phyloP scores from a whole-genome alignment of 2,329 filamentous ascomycete genomes.

The Aphanoascus verrucosus region DNA sequence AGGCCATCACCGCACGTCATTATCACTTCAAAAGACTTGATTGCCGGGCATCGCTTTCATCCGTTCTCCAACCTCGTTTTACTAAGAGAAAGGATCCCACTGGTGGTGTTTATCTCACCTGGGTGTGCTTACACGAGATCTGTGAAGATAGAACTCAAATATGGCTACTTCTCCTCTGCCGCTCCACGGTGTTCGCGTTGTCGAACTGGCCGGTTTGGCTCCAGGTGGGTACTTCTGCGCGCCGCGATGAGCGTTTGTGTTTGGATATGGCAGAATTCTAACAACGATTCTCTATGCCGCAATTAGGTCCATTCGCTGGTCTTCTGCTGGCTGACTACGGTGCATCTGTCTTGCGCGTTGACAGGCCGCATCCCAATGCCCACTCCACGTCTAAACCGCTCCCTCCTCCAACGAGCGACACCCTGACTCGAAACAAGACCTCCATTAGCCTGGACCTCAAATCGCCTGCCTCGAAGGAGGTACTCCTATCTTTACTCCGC shows the following conservation, averaged over 20 bases:
- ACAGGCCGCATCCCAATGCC: slow-evolving; percentile 46
- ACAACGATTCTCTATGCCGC: not conserved
- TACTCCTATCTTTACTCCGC: slow-evolving; percentile 56
- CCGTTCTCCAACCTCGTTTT: not conserved
- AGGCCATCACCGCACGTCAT: not conserved
- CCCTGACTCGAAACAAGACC: slow-evolving; percentile 67
- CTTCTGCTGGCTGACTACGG: slow-evolving; percentile 83
- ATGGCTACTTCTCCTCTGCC: slow-evolving; percentile 13
- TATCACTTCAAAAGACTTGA: not conserved
- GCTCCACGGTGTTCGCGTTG: slow-evolving; percentile 20
- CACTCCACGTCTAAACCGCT: slow-evolving; percentile 28
- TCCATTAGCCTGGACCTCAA: slow-evolving; percentile 76
- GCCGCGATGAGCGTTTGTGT: not conserved
- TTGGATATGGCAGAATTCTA: not conserved
- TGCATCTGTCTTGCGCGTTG: slow-evolving; percentile 76
- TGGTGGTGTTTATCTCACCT: not conserved
- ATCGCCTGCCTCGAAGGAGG: slow-evolving; percentile 47
- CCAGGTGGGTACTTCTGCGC: slow-evolving; percentile 16
- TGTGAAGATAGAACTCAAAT: not conserved
- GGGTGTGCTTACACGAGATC: no score
- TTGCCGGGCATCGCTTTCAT: not conserved
- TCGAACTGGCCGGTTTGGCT: slow-evolving; percentile 23
- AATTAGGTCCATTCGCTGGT: slow-evolving; percentile 70
- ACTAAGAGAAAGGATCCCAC: not conserved
- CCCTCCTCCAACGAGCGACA: slow-evolving; percentile 51